Percentiles rank a stretch among this genome's conserved stretches.
Evolutionary conservation across 371 early-diverging fungal genomes (phyloP).

Genomic region (Mucor racemosus): DNA sequence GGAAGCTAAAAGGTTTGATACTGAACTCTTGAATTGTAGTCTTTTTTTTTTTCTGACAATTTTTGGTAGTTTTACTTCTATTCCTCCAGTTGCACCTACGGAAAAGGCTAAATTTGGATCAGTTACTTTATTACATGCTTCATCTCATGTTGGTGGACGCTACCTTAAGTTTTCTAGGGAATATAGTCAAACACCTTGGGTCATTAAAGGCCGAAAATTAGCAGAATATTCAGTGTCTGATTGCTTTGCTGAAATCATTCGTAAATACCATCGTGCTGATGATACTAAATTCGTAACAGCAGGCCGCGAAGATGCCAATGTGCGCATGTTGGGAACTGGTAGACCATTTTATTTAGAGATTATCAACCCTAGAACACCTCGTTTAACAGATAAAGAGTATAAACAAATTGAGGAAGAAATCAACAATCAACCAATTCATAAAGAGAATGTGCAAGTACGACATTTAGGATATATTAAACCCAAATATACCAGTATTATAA

Average conservation of each 20-base stretch:
- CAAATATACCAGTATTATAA: constrained; percentile 70
- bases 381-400: constrained; percentile 48
- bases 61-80: constrained; percentile 30
- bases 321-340: constrained; percentile 93
- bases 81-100: constrained; percentile 52
- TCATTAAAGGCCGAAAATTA: constrained; percentile 70
- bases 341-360: constrained; percentile 94
- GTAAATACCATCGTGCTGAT: constrained; percentile 56
- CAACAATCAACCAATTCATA: constrained; percentile 50
- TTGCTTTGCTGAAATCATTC: constrained; percentile 67
- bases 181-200: constrained; percentile 91
- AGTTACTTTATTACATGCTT: constrained; percentile 51
- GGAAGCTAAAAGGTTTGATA: constrained; percentile 58
- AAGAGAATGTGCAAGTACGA: constrained; percentile 60
- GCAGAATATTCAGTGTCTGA: constrained; percentile 86
- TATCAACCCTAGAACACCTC: constrained; percentile 70
- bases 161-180: constrained; percentile 87
- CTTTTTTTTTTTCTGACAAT: not conserved
- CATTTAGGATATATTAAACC: constrained; percentile 49
- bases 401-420: constrained; percentile 57
- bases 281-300: constrained; percentile 84
- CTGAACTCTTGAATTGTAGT: not conserved
- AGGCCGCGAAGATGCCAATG: constrained; percentile 98
- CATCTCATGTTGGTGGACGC: constrained; percentile 67
- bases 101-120: constrained; percentile 38